Evolutionary conservation across 75 land plant species (phyloP).

Genomic region (Picea sitchensis): DNA sequence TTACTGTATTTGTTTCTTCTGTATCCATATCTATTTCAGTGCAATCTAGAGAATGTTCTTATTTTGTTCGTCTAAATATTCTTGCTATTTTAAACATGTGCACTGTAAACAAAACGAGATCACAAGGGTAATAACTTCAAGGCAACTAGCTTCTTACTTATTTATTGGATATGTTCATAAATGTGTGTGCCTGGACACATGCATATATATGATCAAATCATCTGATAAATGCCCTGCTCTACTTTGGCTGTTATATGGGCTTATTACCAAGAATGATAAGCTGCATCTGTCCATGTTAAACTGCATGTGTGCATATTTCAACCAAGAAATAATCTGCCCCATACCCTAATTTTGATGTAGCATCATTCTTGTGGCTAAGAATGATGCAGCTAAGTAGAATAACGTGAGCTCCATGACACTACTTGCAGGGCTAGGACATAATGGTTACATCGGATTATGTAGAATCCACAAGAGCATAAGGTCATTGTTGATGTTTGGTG

Average conservation of each 20-base stretch:
- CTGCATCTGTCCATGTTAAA: not conserved
- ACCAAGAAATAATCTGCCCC: not conserved
- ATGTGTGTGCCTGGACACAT: no score
- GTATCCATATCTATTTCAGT: no score
- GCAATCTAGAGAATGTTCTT: no score
- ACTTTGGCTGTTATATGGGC: not conserved
- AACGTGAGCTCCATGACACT: not conserved
- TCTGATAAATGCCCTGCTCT: not conserved
- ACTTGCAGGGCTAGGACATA: not conserved
- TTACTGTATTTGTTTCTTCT: no score
- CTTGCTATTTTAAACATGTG: no score
- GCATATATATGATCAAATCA: no score
- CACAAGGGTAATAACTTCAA: not conserved
- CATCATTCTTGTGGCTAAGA: not conserved
- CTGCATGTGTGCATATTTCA: not conserved
- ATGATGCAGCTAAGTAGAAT: not conserved
- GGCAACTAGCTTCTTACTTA: not conserved
- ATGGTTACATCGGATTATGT: not conserved
- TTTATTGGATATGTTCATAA: not conserved
- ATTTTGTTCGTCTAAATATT: no score
- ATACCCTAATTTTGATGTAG: not conserved
- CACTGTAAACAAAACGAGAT: no score
- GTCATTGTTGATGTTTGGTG: not conserved
- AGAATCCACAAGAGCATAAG: not conserved
- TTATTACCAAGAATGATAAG: not conserved